Conservation (phyloP, 441 rosid species). For the Rhodomyrtus psidioides region DNA sequence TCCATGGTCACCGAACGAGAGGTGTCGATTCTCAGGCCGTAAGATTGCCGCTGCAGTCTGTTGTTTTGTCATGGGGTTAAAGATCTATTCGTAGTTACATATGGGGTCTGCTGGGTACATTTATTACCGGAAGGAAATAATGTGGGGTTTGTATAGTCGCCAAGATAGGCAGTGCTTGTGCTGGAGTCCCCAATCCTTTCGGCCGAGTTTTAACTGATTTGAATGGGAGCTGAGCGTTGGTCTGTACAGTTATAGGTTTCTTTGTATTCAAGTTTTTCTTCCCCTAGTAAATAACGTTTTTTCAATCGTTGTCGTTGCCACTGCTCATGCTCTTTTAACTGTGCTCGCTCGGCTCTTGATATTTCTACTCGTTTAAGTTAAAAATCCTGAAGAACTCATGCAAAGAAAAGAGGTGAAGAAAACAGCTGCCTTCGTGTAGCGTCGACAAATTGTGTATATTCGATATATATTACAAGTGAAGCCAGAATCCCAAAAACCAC, state of each 20-base stretch:
- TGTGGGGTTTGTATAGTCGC: background rate
- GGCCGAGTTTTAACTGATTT: slow-evolving; percentile 1
- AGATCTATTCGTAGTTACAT: background rate
- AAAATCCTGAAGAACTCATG: background rate
- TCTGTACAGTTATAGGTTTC: slow-evolving; percentile 14
- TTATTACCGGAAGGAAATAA: background rate
- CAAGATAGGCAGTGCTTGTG: background rate
- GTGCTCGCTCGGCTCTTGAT: background rate
- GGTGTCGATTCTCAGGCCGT: background rate
- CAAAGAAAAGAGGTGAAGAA: background rate
- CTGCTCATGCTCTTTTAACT: background rate
- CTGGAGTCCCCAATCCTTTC: slow-evolving; percentile 11
- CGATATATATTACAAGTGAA: too few species aligned
- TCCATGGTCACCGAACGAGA: background rate
- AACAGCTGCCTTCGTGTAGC: background rate
- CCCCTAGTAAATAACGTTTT: background rate
- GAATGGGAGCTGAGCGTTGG: background rate
- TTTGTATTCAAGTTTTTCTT: slow-evolving; percentile 19
- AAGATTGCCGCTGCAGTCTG: background rate
- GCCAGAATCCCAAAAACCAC: background rate
- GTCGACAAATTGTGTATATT: background rate
- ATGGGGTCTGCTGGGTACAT: background rate
- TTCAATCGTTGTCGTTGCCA: too few species aligned
- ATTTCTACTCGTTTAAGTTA: background rate
- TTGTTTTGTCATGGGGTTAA: background rate